Conservation (phyloP, 441 rosid species). For the Manihot esculenta region DNA sequence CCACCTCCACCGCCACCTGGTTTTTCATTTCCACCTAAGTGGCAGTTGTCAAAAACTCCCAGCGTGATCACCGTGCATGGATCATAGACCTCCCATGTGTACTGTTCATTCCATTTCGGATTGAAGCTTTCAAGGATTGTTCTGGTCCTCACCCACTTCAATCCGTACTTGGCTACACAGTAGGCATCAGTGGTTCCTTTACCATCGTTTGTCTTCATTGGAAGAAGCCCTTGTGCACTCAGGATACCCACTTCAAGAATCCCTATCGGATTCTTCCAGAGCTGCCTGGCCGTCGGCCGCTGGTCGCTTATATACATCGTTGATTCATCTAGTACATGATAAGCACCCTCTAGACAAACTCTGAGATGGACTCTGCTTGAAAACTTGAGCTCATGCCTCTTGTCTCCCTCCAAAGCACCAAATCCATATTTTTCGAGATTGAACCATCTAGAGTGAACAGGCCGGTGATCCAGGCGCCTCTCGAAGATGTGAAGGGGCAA, state of each 20-base stretch:
- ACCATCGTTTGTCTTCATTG: slow-evolving; percentile 75
- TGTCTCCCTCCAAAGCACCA: slow-evolving; percentile 67
- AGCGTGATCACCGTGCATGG: slow-evolving; percentile 87
- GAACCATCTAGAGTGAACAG: slow-evolving; percentile 80
- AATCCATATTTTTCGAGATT: slow-evolving; percentile 76
- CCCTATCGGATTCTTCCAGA: slow-evolving; percentile 82
- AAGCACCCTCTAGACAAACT: slow-evolving; percentile 85
- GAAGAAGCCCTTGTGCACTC: slow-evolving; percentile 80
- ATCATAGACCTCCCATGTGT: slow-evolving; percentile 96
- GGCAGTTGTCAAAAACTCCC: slow-evolving; percentile 86
- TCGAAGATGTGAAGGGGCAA: slow-evolving; percentile 55
- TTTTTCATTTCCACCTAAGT: slow-evolving; percentile 45
- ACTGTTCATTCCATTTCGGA: slow-evolving; percentile 96
- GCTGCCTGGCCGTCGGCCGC: slow-evolving; percentile 84
- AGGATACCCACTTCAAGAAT: slow-evolving; percentile 77
- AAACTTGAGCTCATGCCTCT: slow-evolving; percentile 76
- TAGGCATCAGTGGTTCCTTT: slow-evolving; percentile 84
- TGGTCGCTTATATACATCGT: slow-evolving; percentile 87
- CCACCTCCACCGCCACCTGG: slow-evolving; percentile 59
- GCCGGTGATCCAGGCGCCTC: slow-evolving; percentile 81
- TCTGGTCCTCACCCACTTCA: slow-evolving; percentile 92
- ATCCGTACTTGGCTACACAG: slow-evolving; percentile 96
- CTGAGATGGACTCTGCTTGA: slow-evolving; percentile 81
- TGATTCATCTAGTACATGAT: slow-evolving; percentile 96
- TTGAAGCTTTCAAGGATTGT: slow-evolving; percentile 69